phyloP scores from a whole-genome alignment of 306 rosid genomes.

The Coriaria nepalensis region DNA sequence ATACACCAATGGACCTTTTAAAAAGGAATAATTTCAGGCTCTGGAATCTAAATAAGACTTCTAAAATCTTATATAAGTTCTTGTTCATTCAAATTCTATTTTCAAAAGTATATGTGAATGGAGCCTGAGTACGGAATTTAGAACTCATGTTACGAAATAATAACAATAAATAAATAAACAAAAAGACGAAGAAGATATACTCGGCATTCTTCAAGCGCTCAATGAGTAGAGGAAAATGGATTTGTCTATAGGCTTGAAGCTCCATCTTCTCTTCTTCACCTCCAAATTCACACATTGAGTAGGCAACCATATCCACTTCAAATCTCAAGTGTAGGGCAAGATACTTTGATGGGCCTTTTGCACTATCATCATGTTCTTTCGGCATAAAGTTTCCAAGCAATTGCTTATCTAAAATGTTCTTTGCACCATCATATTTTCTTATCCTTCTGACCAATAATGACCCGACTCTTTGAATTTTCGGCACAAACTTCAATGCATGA shows the following conservation, averaged over 20 bases:
- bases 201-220: slow-evolving; percentile 73
- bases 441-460: slow-evolving; percentile 60
- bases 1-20: no score
- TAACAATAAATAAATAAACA: slow-evolving; percentile 1
- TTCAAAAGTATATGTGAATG: no score
- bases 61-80: no score
- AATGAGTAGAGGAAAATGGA: slow-evolving; percentile 69
- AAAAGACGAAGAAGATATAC: slow-evolving; percentile 28
- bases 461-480: slow-evolving; percentile 65
- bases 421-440: slow-evolving; percentile 36
- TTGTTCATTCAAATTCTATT: no score
- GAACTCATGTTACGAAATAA: neutral
- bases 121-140: no score
- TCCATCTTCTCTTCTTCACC: slow-evolving; percentile 69
- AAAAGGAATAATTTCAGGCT: no score
- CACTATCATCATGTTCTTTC: slow-evolving; percentile 18
- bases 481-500: slow-evolving; percentile 68
- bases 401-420: slow-evolving; percentile 53
- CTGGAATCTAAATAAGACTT: no score
- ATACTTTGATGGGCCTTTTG: slow-evolving; percentile 36
- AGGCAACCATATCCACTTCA: slow-evolving; percentile 92
- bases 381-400: slow-evolving; percentile 62
- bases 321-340: slow-evolving; percentile 91
- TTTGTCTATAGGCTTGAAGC: slow-evolving; percentile 73
- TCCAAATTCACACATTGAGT: slow-evolving; percentile 87